Conservation (phyloP, 2,329 filamentous ascomycete genomes). For the Septoria petroselini region DNA sequence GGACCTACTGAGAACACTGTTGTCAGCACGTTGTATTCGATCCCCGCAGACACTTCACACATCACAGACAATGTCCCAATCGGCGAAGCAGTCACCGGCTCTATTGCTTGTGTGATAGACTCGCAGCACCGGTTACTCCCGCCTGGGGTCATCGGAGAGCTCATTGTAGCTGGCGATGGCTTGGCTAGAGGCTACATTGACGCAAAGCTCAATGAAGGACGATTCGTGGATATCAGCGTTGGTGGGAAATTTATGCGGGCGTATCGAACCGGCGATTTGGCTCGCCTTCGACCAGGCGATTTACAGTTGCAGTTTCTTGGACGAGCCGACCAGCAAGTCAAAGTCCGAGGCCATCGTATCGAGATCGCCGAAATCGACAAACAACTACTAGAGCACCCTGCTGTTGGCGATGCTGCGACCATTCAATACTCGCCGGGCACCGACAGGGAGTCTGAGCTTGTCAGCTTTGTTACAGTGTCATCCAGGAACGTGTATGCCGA, state of each 20-base stretch:
- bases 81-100: conserved; percentile 2
- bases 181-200: conserved; percentile 14
- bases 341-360: conserved; percentile 10
- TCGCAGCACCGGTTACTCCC: background rate
- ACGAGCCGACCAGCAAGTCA: conserved; percentile 8
- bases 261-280: conserved; percentile 17
- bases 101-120: conserved; percentile 8
- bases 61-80: conserved; percentile 9
- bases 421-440: background rate
- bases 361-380: conserved; percentile 10
- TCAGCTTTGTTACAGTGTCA: too few species aligned
- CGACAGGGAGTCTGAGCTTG: background rate
- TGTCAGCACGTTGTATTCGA: conserved; percentile 11
- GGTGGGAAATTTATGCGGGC: background rate
- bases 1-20: conserved; percentile 19
- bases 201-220: background rate
- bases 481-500: too few species aligned
- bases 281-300: conserved; percentile 3
- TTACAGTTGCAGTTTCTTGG: conserved; percentile 1
- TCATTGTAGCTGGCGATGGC: conserved; percentile 12
- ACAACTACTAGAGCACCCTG: background rate
- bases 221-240: background rate
- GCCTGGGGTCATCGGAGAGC: conserved; percentile 10
- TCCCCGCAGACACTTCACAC: background rate
- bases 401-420: conserved; percentile 2